Conservation (phyloP, 805 yeast genomes). For the Ogataea salicorniae region DNA sequence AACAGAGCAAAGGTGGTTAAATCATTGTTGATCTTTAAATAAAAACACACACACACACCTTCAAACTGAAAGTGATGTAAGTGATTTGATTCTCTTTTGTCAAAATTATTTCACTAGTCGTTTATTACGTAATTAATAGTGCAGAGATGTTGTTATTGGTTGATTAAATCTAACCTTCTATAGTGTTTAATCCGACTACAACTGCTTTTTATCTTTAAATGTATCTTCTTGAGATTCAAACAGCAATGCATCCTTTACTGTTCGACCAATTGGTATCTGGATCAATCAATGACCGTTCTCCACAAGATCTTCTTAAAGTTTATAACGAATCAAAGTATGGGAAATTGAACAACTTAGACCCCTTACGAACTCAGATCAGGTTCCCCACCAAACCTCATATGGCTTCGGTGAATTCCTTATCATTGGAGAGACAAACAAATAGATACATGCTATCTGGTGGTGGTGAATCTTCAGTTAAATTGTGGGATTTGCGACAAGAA, state of each 20-base stretch:
- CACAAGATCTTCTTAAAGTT: constrained; percentile 17
- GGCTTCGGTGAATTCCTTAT: constrained; percentile 55
- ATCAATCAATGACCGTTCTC: constrained; percentile 5
- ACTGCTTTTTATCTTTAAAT: too few relatives aligned
- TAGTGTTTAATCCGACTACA: too few relatives aligned
- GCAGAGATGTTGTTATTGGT: too few relatives aligned
- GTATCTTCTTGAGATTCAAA: background rate
- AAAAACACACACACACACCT: background rate
- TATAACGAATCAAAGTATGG: constrained; percentile 24
- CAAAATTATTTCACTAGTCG: background rate
- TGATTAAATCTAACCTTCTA: too few relatives aligned
- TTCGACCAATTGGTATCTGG: constrained; percentile 15
- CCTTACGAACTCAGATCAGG: constrained; percentile 18
- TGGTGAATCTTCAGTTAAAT: constrained; percentile 60
- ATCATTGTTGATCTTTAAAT: too few relatives aligned
- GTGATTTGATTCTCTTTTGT: too few relatives aligned
- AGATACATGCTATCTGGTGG: constrained; percentile 62
- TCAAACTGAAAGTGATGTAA: too few relatives aligned
- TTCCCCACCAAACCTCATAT: constrained; percentile 42
- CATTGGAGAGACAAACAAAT: constrained; percentile 43
- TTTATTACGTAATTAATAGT: too few relatives aligned
- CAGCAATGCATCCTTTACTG: constrained; percentile 20
- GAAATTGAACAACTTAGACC: constrained; percentile 16
- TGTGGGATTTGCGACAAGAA: constrained; percentile 53
- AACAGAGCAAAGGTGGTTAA: too few relatives aligned